Evolutionary conservation across 495 filamentous ascomycete genomes (phyloP).

Genomic region (Ascobolus immersus): DNA sequence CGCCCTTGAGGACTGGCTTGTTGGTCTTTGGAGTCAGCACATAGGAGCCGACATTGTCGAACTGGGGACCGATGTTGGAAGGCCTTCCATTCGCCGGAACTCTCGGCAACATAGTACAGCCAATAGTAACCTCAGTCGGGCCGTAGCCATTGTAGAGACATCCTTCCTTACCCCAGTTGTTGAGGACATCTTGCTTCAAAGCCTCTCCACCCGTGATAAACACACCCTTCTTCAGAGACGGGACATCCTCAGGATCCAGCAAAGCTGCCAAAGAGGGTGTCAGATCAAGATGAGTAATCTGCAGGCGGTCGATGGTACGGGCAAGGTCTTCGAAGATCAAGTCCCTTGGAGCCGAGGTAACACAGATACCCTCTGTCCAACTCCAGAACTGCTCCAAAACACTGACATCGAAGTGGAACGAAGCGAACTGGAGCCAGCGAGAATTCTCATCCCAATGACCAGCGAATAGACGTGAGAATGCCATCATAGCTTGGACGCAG

Average conservation of each 20-base stretch:
- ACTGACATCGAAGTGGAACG: slow-evolving; percentile 71
- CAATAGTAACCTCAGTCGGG: slow-evolving; percentile 77
- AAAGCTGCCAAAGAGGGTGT: slow-evolving; percentile 41
- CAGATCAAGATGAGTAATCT: slow-evolving; percentile 68
- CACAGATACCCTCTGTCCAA: slow-evolving; percentile 60
- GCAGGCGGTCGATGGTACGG: slow-evolving; percentile 36
- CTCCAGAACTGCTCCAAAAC: slow-evolving; percentile 76
- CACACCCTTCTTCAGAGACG: slow-evolving; percentile 38
- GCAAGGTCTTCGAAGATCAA: slow-evolving; percentile 53
- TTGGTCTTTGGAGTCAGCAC: slow-evolving; percentile 46
- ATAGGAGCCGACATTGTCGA: slow-evolving; percentile 57
- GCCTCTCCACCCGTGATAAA: slow-evolving; percentile 57
- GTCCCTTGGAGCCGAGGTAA: slow-evolving; percentile 52
- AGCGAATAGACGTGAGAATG: slow-evolving; percentile 42
- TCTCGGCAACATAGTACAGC: slow-evolving; percentile 50
- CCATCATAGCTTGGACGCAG: slow-evolving; percentile 47
- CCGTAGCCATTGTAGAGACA: slow-evolving; percentile 63
- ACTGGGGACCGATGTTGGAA: slow-evolving; percentile 64
- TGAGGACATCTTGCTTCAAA: slow-evolving; percentile 45
- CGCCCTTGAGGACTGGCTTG: slow-evolving; percentile 47
- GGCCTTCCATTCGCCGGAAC: slow-evolving; percentile 45
- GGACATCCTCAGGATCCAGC: slow-evolving; percentile 39
- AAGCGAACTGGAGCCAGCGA: slow-evolving; percentile 66
- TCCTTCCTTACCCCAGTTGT: slow-evolving; percentile 34
- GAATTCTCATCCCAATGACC: slow-evolving; percentile 43